A percentile compares a stretch with the other conserved stretches of the same genome.
These are phyloP conservation scores for Xylariaceae sp. DNA, from an alignment of 2,329 filamentous ascomycete genomes.

Conservation along the genomic window DNA sequence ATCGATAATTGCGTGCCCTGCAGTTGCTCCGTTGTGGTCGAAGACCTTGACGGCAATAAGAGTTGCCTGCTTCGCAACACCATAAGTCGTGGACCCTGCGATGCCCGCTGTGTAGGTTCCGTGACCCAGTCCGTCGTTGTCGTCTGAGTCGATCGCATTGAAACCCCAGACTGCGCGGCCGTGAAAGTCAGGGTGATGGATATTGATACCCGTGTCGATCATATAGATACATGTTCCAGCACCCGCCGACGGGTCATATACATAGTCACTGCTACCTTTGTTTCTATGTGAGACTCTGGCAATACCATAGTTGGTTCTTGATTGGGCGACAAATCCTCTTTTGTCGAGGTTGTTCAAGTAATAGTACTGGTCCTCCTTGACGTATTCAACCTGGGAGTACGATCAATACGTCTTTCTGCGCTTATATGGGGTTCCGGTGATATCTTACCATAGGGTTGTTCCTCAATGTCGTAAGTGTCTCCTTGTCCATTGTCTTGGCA, in stretches of 20 bases:
- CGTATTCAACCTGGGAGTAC: constrained; percentile 6
- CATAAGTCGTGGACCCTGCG: constrained; percentile 37
- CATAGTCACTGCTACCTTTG: constrained; percentile 14
- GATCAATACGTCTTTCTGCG: not conserved
- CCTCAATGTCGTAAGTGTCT: constrained; percentile 1
- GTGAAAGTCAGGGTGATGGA: constrained; percentile 29
- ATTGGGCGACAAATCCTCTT: constrained; percentile 21
- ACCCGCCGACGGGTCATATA: constrained; percentile 21
- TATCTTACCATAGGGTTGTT: constrained; percentile 4
- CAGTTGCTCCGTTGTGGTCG: constrained; percentile 22
- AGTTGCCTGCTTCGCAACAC: constrained; percentile 40
- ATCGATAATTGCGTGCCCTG: constrained; percentile 23
- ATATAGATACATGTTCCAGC: constrained; percentile 36
- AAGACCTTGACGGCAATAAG: constrained; percentile 45
- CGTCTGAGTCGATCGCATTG: constrained; percentile 15
- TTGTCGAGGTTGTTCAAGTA: constrained; percentile 14
- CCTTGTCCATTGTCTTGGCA: constrained; percentile 1
- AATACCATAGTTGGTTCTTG: constrained; percentile 25
- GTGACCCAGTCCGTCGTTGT: constrained; percentile 32
- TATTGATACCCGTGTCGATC: constrained; percentile 41
- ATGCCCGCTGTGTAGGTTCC: constrained; percentile 35
- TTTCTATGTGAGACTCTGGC: constrained; percentile 22
- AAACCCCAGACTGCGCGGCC: constrained; percentile 21
- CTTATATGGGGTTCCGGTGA: not conserved
- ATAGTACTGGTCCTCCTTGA: constrained; percentile 16